Conservation (phyloP, 78 protist genomes). For the Speleostelium caveatum region DNA sequence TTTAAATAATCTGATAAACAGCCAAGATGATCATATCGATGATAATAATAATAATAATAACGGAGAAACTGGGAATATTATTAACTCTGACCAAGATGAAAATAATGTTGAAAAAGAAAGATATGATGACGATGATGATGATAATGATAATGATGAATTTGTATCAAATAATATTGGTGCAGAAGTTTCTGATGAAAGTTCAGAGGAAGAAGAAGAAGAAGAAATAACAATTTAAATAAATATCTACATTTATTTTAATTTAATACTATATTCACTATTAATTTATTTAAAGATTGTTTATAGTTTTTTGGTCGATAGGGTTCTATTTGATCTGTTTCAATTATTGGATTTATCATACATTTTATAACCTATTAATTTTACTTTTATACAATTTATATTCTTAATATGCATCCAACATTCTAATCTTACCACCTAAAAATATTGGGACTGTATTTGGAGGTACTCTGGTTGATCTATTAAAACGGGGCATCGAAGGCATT, state of each 20-base stretch:
- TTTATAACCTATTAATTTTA: neutral
- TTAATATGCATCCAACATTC: conserved; percentile 43
- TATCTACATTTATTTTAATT: too few relatives aligned
- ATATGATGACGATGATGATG: neutral
- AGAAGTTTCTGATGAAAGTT: neutral
- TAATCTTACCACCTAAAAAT: conserved; percentile 67
- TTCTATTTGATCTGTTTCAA: neutral
- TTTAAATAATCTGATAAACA: conserved; percentile 2
- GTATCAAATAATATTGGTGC: neutral
- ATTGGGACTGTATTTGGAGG: conserved; percentile 63
- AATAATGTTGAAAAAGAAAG: neutral
- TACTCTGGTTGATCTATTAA: neutral
- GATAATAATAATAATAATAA: neutral
- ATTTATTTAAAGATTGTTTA: too few relatives aligned
- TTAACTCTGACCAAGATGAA: neutral
- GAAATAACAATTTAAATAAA: too few relatives aligned
- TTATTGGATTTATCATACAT: neutral
- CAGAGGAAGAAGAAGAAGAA: conserved; percentile 9
- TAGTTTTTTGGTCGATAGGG: too few relatives aligned
- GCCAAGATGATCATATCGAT: neutral
- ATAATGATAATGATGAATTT: neutral
- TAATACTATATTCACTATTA: too few relatives aligned
- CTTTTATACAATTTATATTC: neutral
- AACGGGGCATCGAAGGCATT: neutral
- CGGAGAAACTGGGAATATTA: neutral